These are phyloP conservation scores for Chenopodium album DNA, from an alignment of 148 eudicot species.

Conservation along the genomic window DNA sequence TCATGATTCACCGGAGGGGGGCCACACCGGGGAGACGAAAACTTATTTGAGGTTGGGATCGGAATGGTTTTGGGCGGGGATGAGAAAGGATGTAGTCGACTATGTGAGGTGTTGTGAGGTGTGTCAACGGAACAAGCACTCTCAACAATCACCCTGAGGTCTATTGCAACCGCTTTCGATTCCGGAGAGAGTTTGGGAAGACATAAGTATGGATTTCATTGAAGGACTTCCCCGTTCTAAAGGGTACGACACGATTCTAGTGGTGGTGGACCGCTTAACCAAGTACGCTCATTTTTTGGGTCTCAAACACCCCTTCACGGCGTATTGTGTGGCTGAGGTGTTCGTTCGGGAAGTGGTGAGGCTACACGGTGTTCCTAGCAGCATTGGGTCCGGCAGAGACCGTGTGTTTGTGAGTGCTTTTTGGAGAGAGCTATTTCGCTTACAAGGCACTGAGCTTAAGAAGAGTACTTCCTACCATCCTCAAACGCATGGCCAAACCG, in stretches of 20 bases:
- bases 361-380: background rate
- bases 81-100: too few relatives aligned
- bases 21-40: too few relatives aligned
- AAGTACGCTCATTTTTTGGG: background rate
- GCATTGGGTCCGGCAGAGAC: background rate
- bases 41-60: too few relatives aligned
- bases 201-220: background rate
- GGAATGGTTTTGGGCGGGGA: too few relatives aligned
- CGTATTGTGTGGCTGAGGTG: background rate
- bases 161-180: background rate
- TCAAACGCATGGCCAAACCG: background rate
- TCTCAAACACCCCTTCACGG: background rate
- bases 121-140: background rate
- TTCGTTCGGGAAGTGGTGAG: background rate
- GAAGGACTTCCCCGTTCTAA: background rate
- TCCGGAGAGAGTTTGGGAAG: background rate
- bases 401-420: background rate
- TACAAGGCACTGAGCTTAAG: background rate
- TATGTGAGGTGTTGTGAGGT: background rate
- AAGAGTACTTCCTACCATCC: background rate
- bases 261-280: background rate
- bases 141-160: background rate
- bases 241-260: background rate
- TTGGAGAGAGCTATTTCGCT: background rate
- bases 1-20: too few relatives aligned